Evolutionary conservation across 192 early-diverging fungal genomes (phyloP), one percentile per base, ranked within the genome.

Genomic region (Coemansia sp.): DNA sequence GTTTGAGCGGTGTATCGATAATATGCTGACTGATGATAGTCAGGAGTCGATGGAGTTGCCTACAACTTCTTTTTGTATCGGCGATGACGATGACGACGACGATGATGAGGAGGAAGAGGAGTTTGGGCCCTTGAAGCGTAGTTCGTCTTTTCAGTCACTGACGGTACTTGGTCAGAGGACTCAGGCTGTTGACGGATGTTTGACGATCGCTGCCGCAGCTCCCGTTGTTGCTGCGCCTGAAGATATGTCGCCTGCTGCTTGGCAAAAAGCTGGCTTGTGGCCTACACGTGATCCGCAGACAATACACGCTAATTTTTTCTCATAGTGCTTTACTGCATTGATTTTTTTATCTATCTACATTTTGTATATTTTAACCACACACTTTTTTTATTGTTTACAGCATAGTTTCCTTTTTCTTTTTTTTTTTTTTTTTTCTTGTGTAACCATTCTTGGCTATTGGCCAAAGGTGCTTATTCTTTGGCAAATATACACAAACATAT

Each of bases 1-100:
- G 81, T 84, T 84, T 63, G 81, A 84, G 74, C 66, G 68, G 38
- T 84, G 81, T 42, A 73, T 84, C 6, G 81, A 84, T 44, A 44
- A 49, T 3, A 76, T 84, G 74, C 70, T 78, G 9, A 72, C 68
- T 0, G 75, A 75, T 15, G 81, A 84, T 7, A 65, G 55, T 16
- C 54, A 63, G 27, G 72, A 74, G 33, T 18, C 44, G 1, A 52
- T 44, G 65, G 59, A 61, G 2, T 13, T 16, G 22, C 22, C 52
- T 6, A 18, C 29, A 5, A n/a, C 57, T 24, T 24, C 61, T 3
- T 63, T 63, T 22, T 63, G 36, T 18, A 22, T 44, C 29, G 67
- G 54, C 40, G 66, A 65, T 9, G 71, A 70, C 12, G 57, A 72
- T 29, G 66, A 65, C 15, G 66, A 72, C 5, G 67, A 69, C 1